Base-by-base conservation (phyloP, 2,329 filamentous ascomycete species). In the Aspergillus sclerotialis region DNA sequence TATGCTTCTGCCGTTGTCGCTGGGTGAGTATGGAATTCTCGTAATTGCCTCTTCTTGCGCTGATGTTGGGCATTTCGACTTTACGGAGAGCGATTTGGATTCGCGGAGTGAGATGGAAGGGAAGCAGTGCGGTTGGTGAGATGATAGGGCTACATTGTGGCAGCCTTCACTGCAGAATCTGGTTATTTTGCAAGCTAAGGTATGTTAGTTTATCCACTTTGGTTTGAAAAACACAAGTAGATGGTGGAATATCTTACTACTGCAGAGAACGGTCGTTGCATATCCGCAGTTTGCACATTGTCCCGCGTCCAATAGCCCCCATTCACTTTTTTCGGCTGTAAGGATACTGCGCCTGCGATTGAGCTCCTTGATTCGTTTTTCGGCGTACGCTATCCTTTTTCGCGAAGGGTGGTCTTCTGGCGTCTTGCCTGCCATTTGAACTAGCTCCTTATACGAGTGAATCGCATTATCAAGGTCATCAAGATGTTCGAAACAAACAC, bases 71-170 rank as follows among this genome's bases (percentile, higher is more conserved):
- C 51, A 55, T 35, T 43, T 47, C 2, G 47, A 44, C 16, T 50
- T 51, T n/a, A 53, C 47, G 19, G 43, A 43, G 17, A 56, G 43
- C 9, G 52, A 56, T 33, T 52, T 54, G 18, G 52, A 56, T 38
- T 55, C 47, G 13, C 50, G 51, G 13, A 52, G 47, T 6, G 52
- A 49, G 25, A 55, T 44, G 1, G 53, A 56, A 13, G 52, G 52
- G 27, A 56, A 49, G 43, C 52, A 56, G 4, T 34, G 42, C 9
- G 39, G 37, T 13, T 33, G 33, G 28, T 55, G 53, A 5, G 31
- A 28, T 14, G 34, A 5, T 2, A 34, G 24, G 16, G 30, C 33
- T 17, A 34, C 31, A 7, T 48, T 47, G 26, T 52, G 48, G 39
- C 53, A 56, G 21, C 33, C 30, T 21, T 50, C 47, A 32, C 38